Evolutionary conservation across 108 stramenopile species (phyloP), one percentile per base, ranked within the genome.

Genomic region (Pinguiococcus pyrenoidosus): DNA sequence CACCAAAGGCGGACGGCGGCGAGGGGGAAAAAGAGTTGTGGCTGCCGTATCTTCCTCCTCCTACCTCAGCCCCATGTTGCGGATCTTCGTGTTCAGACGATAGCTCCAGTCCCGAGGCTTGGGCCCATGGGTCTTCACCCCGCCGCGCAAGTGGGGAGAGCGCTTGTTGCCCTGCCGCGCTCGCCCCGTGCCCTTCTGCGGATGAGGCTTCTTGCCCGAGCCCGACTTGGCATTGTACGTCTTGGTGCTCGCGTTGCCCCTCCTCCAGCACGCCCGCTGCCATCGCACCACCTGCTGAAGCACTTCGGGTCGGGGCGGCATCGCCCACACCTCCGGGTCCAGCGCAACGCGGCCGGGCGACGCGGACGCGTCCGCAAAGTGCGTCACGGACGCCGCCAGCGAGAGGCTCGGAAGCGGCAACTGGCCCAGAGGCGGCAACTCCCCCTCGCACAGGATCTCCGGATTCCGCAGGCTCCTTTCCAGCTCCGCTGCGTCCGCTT

Each of bases 111-210:
- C 77, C 37, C 64, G 66, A 1, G 72, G 49, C 69, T 82, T 83
- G 33, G 87, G 85, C 7, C 87, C 87, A 58, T 89, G 87, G 23
- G 87, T 83, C 76, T 87, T 89, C 60, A 83, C 85, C 7, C 87
- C 87, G 12, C 87, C 87, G 17, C 87, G 64, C 85, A 80, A 85
- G 72, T 89, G 87, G 0, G 87, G 76, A 17, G 87, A 82, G 22
- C 84, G 72, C 10, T 69, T 70, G 54, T 89, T 85, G 29, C 87
- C 87, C 10, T 78, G 81, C 23, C 87, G 67, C 13, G 87, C 83
- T n/a, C 17, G 44, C n/a, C 85, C 87, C 2, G 50, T 36, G 1
- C 87, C 87, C 74, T 87, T 89, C 68, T 89, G 87, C 6, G 55
- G 66, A 0, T 84, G 78, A 0, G 86, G 69, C 62, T 89, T 89